phyloP scores from a whole-genome alignment of 495 filamentous ascomycete genomes.

The Hyaloscypha hepaticicola region DNA sequence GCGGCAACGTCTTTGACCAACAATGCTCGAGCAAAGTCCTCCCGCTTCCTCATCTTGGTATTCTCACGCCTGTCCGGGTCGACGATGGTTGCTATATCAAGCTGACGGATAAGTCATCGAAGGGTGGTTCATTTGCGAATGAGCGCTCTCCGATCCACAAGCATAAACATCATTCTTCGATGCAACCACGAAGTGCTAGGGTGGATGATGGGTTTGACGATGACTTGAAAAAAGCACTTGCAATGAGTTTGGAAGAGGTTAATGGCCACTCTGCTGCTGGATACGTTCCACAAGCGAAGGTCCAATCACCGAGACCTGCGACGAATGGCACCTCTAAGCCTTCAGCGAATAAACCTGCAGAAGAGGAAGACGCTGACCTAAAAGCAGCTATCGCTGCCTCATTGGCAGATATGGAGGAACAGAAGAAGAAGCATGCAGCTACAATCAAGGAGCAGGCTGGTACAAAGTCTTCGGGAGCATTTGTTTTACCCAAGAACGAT shows the following conservation, averaged over 20 bases:
- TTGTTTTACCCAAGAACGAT: constrained; percentile 72
- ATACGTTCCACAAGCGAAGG: constrained; percentile 63
- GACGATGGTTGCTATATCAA: constrained; percentile 94
- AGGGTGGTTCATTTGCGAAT: constrained; percentile 31
- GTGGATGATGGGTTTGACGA: constrained; percentile 87
- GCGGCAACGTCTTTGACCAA: constrained; percentile 93
- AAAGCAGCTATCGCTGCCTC: constrained; percentile 96
- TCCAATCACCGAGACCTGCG: constrained; percentile 37
- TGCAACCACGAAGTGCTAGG: constrained; percentile 88
- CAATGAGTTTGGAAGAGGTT: constrained; percentile 96
- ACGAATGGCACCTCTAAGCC: constrained; percentile 42
- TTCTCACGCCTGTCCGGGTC: constrained; percentile 88
- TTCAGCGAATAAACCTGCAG: constrained; percentile 47
- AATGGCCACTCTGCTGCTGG: constrained; percentile 63
- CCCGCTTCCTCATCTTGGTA: constrained; percentile 88
- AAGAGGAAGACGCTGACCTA: constrained; percentile 88
- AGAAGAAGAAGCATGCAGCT: constrained; percentile 86
- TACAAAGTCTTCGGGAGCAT: constrained; percentile 43
- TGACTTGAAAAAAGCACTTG: constrained; percentile 85
- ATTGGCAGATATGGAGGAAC: constrained; percentile 96
- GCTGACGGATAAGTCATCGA: constrained; percentile 71
- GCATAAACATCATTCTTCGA: constrained; percentile 44
- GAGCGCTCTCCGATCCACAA: constrained; percentile 28
- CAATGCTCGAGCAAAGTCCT: constrained; percentile 88
- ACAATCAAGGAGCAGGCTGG: constrained; percentile 71